Conservation (phyloP, 176 grass and related monocot species). For the Oryza glaberrima region DNA sequence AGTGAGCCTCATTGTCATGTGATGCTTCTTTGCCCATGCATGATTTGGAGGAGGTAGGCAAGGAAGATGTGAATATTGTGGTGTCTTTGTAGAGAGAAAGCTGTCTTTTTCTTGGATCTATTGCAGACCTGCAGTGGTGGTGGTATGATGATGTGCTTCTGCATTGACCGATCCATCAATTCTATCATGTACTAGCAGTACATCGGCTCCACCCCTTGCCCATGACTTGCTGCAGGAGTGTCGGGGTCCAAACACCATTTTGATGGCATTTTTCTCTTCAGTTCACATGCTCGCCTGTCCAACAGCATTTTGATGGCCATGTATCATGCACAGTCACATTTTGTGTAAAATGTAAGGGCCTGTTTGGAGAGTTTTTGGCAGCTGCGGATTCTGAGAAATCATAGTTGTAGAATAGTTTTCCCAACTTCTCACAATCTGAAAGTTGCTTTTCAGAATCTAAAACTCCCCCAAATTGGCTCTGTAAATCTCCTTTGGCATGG, state of each 20-base stretch:
- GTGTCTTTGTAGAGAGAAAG: conserved; percentile 30
- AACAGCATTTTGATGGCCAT: background rate
- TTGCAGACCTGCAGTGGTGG: conserved; percentile 5
- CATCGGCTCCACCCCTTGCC: conserved; percentile 35
- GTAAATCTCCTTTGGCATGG: no score
- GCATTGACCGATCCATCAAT: conserved; percentile 37
- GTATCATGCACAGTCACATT: background rate
- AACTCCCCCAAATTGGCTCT: no score
- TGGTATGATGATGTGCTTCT: conserved; percentile 5
- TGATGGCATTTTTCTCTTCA: conserved; percentile 26
- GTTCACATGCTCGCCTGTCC: conserved; percentile 24
- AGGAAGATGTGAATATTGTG: conserved; percentile 19
- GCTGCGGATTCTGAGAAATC: no score
- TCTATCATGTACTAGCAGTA: background rate
- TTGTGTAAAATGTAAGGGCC: conserved; percentile 1
- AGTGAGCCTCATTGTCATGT: background rate
- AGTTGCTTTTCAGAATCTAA: no score
- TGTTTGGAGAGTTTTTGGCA: no score
- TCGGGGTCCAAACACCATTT: conserved; percentile 32
- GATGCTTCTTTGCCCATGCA: conserved; percentile 35
- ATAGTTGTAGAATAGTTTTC: no score
- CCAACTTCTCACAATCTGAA: no score
- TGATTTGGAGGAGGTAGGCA: background rate
- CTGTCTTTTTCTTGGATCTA: conserved; percentile 8
- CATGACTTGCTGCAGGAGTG: conserved; percentile 36